phyloP scores from a whole-genome alignment of 139 green algal species.

The Chlorella sp. region DNA sequence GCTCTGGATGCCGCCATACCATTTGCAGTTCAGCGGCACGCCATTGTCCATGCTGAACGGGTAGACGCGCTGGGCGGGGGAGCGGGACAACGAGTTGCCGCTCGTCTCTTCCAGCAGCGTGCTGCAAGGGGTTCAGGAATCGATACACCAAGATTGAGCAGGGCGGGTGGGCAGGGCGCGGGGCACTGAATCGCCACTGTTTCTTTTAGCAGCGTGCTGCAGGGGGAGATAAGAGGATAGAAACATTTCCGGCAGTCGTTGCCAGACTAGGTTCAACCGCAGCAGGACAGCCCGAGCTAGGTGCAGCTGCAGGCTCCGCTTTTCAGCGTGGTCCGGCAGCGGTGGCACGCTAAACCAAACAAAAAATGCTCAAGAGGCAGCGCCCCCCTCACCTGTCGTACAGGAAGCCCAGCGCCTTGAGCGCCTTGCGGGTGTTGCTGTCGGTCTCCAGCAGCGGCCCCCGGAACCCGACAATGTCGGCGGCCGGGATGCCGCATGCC shows the following conservation, averaged over 20 bases:
- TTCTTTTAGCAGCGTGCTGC: too few relatives aligned
- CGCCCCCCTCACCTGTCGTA: slow-evolving; percentile 5
- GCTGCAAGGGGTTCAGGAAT: neutral
- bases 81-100: neutral
- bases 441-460: neutral
- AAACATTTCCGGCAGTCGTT: too few relatives aligned
- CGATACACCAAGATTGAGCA: too few relatives aligned
- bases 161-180: too few relatives aligned
- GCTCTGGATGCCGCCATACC: neutral
- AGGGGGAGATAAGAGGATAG: too few relatives aligned
- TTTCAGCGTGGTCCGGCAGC: too few relatives aligned
- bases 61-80: neutral
- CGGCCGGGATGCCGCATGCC: slow-evolving; percentile 16
- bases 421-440: neutral
- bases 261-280: too few relatives aligned
- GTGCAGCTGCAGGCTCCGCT: too few relatives aligned
- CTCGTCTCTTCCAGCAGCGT: neutral
- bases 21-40: neutral
- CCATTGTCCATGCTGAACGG: neutral
- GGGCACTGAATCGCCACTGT: too few relatives aligned
- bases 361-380: too few relatives aligned
- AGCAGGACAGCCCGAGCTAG: too few relatives aligned
- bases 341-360: too few relatives aligned
- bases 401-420: neutral
- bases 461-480: slow-evolving; percentile 23